Conservation (phyloP, 352 stramenopile genomes). For the Aphanomyces invadans region DNA sequence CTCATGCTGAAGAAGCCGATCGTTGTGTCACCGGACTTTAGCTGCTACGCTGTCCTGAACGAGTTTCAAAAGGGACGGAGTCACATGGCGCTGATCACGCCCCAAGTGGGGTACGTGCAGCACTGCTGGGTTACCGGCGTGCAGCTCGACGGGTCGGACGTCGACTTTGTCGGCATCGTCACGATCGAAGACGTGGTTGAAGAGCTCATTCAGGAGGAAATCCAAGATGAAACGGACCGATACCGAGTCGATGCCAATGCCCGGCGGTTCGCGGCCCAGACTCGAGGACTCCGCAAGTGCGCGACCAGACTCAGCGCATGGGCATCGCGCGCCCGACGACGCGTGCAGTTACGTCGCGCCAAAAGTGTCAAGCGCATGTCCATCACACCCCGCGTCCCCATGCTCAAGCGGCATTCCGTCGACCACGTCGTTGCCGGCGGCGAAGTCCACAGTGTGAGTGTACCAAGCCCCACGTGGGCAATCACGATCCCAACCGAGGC, state of each 20-base stretch:
- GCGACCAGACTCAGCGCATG: not conserved
- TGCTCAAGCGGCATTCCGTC: not conserved
- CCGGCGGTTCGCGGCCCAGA: not conserved
- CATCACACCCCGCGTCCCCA: not conserved
- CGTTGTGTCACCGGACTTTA: constrained; percentile 69
- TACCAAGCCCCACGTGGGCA: not conserved
- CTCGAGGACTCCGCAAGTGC: constrained; percentile 5
- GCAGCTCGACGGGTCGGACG: constrained; percentile 34
- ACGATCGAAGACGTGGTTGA: constrained; percentile 91
- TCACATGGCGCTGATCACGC: constrained; percentile 77
- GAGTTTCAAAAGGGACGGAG: constrained; percentile 85
- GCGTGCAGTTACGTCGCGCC: constrained; percentile 4
- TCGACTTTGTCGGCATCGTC: constrained; percentile 76
- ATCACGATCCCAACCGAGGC: not conserved
- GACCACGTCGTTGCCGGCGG: too few relatives aligned
- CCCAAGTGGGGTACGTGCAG: constrained; percentile 42
- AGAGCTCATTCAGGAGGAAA: constrained; percentile 84
- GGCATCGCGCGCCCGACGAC: constrained; percentile 1
- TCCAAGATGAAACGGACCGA: constrained; percentile 81
- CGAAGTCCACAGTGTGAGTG: not conserved
- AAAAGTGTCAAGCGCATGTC: not conserved
- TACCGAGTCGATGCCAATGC: not conserved
- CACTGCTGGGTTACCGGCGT: constrained; percentile 43
- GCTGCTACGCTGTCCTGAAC: constrained; percentile 85
- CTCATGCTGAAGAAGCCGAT: constrained; percentile 65